Base-by-base conservation (phyloP, 2,329 filamentous ascomycete species). In the Tolypocladium nubicola region DNA sequence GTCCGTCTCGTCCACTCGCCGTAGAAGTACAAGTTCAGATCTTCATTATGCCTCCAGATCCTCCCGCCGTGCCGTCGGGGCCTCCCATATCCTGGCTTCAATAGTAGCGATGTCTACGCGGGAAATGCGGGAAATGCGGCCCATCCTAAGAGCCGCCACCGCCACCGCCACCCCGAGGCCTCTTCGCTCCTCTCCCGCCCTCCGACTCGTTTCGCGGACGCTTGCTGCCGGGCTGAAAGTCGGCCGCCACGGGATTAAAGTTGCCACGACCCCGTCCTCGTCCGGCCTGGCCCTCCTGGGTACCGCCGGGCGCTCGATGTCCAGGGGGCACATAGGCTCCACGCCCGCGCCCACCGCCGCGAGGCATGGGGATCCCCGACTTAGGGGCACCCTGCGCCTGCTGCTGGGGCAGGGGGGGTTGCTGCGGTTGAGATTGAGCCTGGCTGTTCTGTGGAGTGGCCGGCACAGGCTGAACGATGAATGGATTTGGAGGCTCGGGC, bases 201-300 rank as follows among this genome's bases (percentile, higher is more conserved):
- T 76, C 75, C 0, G 71, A 73, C 56, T 85, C 82, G 53, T 83
- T 80, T 56, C 82, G 73, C 16, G 79, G 76, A 35, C 82, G 75
- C 70, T 85, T 84, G 62, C 76, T 80, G 4, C 81, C 80, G 10
- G 79, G 77, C 47, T 83, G 81, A 62, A 83, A 79, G 57, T 85
- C 83, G 53, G 76, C 72, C 11, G 78, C 81, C 14, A 70, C 71
- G 1, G 78, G 75, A 61, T 81, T 84, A 63, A 84, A 63, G 13
- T 59, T 71, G 5, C 56, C 57, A 13, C 70, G 70, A 26, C 78
- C 73, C 38, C 74, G 71, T 30, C 73, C 73, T 45, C 73, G 56
- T 68, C 26, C 74, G 64, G 21, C 70, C 61, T 62, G 67, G 16
- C 40, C 45, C 21, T 75, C 71, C 37, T 74, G 72, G 52, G 59